A percentile compares a stretch with the other conserved stretches of the same genome.
Evolutionary conservation across 306 rosid genomes (phyloP).

Genomic region (Urtica urens): DNA sequence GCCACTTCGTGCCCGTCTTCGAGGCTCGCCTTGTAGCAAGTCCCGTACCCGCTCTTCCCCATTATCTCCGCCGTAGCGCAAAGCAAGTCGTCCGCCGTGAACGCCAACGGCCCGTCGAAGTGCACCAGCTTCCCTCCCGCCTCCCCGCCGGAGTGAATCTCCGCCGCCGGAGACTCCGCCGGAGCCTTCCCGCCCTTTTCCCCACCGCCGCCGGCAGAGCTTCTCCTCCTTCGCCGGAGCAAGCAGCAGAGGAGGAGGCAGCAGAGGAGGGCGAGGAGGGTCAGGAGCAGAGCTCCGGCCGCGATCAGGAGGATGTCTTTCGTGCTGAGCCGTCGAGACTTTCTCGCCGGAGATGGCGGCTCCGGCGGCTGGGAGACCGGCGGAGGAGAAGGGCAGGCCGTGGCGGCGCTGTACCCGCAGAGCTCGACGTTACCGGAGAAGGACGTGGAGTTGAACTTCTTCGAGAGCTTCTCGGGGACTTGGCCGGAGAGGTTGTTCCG

Average conservation of each 20-base stretch:
- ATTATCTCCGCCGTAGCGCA: slow-evolving; percentile 95
- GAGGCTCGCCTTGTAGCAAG: slow-evolving; percentile 75
- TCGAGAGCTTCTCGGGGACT: slow-evolving; percentile 54
- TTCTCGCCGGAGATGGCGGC: slow-evolving; percentile 22
- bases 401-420: slow-evolving; percentile 55
- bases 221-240: slow-evolving; percentile 43
- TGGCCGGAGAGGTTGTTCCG: slow-evolving; percentile 76
- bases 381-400: slow-evolving; percentile 49
- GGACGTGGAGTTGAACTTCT: slow-evolving; percentile 76
- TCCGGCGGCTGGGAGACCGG: slow-evolving; percentile 36
- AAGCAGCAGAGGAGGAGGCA: slow-evolving; percentile 61
- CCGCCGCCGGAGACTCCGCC: slow-evolving; percentile 32
- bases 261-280: slow-evolving; percentile 64
- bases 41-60: slow-evolving; percentile 91
- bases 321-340: slow-evolving; percentile 44
- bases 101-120: slow-evolving; percentile 65
- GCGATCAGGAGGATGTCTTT: slow-evolving; percentile 79
- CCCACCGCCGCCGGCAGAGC: slow-evolving; percentile 27
- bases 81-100: slow-evolving; percentile 81
- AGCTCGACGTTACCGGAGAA: slow-evolving; percentile 68
- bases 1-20: slow-evolving; percentile 91
- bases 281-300: slow-evolving; percentile 55
- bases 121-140: slow-evolving; percentile 83
- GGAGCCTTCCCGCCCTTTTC: slow-evolving; percentile 33
- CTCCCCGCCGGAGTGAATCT: slow-evolving; percentile 56